Conservation (phyloP, 768 basidiomycete species). For the Pulveroboletus sp. region DNA sequence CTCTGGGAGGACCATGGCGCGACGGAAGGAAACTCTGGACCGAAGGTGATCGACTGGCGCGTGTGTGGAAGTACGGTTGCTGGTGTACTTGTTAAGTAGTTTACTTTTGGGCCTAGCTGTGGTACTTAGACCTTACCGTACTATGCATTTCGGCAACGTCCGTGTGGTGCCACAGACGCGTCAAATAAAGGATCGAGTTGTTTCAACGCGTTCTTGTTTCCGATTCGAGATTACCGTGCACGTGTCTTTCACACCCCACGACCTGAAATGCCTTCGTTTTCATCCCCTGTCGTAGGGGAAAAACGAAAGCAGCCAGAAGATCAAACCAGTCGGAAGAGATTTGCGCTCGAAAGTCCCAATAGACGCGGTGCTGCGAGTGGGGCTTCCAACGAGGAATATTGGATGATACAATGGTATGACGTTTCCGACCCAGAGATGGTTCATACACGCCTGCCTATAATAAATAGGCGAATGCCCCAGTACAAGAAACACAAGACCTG, state of each 20-base stretch:
- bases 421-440: background rate
- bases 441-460: background rate
- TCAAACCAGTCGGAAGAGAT: conserved; percentile 26
- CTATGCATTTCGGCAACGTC: background rate
- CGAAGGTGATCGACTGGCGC: too few species aligned
- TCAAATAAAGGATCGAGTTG: background rate
- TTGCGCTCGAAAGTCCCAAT: conserved; percentile 22
- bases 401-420: conserved; percentile 78
- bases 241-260: background rate
- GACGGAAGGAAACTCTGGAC: too few species aligned
- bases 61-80: too few species aligned
- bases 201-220: conserved; percentile 4
- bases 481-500: conserved; percentile 86
- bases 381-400: conserved; percentile 41
- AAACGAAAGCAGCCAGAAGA: conserved; percentile 30
- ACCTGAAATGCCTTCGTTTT: conserved; percentile 20
- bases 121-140: too few species aligned
- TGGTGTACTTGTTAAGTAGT: too few species aligned
- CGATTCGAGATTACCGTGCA: background rate
- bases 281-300: conserved; percentile 20
- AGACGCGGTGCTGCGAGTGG: conserved; percentile 9
- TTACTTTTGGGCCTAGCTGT: too few species aligned
- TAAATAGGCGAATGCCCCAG: conserved; percentile 61
- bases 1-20: too few species aligned
- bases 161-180: conserved; percentile 24